These are phyloP conservation scores for Myxozyma neglecta DNA, from an alignment of 805 yeast genomes.

Conservation along the genomic window DNA sequence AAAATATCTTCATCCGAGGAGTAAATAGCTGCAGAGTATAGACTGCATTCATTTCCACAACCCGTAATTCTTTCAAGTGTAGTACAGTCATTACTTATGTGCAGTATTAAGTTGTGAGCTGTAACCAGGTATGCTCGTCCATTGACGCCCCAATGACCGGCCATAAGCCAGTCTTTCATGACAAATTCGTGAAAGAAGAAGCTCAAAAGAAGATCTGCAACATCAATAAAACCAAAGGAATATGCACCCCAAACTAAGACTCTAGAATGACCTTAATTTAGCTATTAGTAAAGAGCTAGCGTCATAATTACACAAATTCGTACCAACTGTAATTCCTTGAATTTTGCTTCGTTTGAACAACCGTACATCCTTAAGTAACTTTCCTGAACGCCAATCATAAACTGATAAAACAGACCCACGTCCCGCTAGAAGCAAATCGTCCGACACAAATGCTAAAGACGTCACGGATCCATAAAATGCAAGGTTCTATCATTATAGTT, in stretches of 20 bases:
- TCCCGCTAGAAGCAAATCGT: conserved; percentile 55
- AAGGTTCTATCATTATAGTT: background rate
- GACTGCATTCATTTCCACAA: conserved; percentile 45
- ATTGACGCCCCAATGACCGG: conserved; percentile 52
- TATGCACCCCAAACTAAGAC: conserved; percentile 67
- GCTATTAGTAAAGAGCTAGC: background rate
- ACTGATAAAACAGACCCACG: conserved; percentile 67
- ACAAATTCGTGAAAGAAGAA: conserved; percentile 33
- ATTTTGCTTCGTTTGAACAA: conserved; percentile 74
- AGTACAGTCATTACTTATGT: conserved; percentile 37
- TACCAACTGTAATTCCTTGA: conserved; percentile 62
- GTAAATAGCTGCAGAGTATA: conserved; percentile 81
- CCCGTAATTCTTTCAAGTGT: conserved; percentile 23
- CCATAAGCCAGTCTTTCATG: conserved; percentile 77
- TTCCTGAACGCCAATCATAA: conserved; percentile 48
- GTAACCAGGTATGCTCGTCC: conserved; percentile 57
- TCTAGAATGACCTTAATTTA: conserved; percentile 34
- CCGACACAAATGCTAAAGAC: conserved; percentile 49
- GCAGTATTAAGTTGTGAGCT: conserved; percentile 71
- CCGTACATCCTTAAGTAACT: conserved; percentile 44
- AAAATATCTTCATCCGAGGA: conserved; percentile 46
- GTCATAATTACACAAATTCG: background rate
- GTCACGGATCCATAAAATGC: conserved; percentile 66
- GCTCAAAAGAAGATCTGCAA: conserved; percentile 39
- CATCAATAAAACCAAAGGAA: conserved; percentile 53